phyloP scores from a whole-genome alignment of 305 asterid species.

The Lippia alba region DNA sequence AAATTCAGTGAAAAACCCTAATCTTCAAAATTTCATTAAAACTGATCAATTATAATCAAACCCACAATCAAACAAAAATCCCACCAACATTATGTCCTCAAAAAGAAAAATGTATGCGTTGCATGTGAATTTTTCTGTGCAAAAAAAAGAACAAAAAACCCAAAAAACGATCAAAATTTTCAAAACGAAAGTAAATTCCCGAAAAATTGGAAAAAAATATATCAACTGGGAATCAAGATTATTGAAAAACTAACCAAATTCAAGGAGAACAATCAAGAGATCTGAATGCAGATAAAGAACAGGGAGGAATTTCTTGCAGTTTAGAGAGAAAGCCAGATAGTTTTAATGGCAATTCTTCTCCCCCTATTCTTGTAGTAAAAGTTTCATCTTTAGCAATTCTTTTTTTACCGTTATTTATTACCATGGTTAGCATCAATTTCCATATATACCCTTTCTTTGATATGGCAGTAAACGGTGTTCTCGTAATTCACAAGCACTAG shows the following conservation, averaged over 20 bases:
- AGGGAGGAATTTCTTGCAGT: slow-evolving; percentile 37
- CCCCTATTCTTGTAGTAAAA: slow-evolving; percentile 22
- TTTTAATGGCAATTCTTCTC: slow-evolving; percentile 34
- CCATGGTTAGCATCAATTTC: slow-evolving; percentile 13
- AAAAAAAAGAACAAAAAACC: slow-evolving; percentile 31
- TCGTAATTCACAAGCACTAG: background rate
- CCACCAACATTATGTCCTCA: slow-evolving; percentile 38
- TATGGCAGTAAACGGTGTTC: too few species aligned
- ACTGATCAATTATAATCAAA: slow-evolving; percentile 48
- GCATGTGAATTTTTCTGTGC: slow-evolving; percentile 37
- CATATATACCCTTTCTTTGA: slow-evolving; percentile 19
- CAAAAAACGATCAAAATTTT: slow-evolving; percentile 27
- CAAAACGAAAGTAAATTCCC: background rate
- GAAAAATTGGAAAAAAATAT: slow-evolving; percentile 20
- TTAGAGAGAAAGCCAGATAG: slow-evolving; percentile 34
- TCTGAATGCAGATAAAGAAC: slow-evolving; percentile 32
- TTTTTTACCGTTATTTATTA: slow-evolving; percentile 4
- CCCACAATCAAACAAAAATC: slow-evolving; percentile 42
- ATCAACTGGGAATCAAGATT: slow-evolving; percentile 6
- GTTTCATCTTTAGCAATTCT: background rate
- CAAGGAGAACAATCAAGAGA: slow-evolving; percentile 42
- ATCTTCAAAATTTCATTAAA: slow-evolving; percentile 33
- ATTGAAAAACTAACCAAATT: slow-evolving; percentile 38
- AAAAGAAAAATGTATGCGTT: slow-evolving; percentile 39
- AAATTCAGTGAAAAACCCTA: slow-evolving; percentile 45